Conservation (phyloP, 2,329 filamentous ascomycete genomes). For the Ceratocystis huliohia region DNA sequence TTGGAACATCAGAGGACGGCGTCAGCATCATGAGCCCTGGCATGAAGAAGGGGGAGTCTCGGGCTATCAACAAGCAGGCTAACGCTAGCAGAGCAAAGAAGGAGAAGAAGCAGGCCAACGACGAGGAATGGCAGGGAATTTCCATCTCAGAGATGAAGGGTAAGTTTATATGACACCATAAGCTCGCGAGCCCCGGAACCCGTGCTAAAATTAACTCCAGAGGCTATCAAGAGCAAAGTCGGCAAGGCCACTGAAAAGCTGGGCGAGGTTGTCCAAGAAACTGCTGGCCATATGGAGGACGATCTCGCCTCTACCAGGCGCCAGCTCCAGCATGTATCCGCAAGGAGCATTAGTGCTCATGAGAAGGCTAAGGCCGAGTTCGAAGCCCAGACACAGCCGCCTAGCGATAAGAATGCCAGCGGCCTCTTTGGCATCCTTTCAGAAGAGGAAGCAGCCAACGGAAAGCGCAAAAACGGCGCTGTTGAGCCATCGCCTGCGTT, state of each 20-base stretch:
- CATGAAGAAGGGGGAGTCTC: constrained; percentile 14
- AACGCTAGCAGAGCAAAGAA: constrained; percentile 9
- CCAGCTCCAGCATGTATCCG: not conserved
- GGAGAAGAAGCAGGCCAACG: not conserved
- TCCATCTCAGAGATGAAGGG: constrained; percentile 16
- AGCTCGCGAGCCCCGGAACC: not conserved
- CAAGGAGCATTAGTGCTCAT: constrained; percentile 7
- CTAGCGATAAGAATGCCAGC: not conserved
- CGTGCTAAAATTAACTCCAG: not conserved
- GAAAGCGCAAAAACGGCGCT: not conserved
- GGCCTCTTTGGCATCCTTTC: constrained; percentile 15
- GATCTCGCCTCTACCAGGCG: constrained; percentile 8
- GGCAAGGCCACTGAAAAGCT: constrained; percentile 4
- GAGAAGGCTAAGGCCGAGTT: constrained; percentile 1
- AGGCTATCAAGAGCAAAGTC: constrained; percentile 14
- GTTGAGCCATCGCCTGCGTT: not conserved
- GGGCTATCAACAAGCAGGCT: constrained; percentile 14
- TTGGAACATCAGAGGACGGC: constrained; percentile 17
- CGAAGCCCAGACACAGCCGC: not conserved
- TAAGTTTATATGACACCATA: not conserved
- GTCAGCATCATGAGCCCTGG: constrained; percentile 5
- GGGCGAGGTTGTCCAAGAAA: constrained; percentile 14
- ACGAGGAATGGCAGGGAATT: constrained; percentile 14
- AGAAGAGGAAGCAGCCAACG: not conserved
- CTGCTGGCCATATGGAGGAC: not conserved